Percentiles rank a stretch among this genome's conserved stretches.
Evolutionary conservation across 495 filamentous ascomycete species (phyloP).

Genomic region (Xylaria venustula): DNA sequence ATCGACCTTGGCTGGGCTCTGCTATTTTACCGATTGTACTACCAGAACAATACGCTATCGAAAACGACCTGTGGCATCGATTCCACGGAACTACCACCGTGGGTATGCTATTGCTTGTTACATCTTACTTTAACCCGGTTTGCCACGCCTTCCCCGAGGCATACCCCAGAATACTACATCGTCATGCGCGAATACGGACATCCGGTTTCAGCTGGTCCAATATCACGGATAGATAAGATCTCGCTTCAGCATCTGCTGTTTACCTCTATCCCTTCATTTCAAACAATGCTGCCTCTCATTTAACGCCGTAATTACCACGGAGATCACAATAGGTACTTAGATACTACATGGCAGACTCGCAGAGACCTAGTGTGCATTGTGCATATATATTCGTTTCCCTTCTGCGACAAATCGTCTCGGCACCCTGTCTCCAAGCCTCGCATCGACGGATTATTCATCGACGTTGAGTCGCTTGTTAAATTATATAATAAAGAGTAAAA

Average conservation of each 20-base stretch:
- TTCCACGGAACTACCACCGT: background rate
- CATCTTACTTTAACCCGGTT: conserved; percentile 6
- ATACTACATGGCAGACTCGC: no score
- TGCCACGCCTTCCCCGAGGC: background rate
- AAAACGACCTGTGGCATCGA: background rate
- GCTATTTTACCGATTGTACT: conserved; percentile 6
- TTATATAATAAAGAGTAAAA: no score
- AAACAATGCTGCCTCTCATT: conserved; percentile 1
- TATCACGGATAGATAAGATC: conserved; percentile 5
- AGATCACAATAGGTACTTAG: no score
- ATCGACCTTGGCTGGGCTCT: background rate
- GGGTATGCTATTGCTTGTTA: background rate
- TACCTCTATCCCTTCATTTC: background rate
- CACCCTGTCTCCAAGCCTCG: no score
- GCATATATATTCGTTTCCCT: no score
- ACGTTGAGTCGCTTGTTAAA: no score
- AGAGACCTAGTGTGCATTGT: no score
- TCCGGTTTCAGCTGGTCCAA: background rate
- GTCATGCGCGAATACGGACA: conserved; percentile 8
- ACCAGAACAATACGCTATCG: conserved; percentile 11
- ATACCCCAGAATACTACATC: background rate
- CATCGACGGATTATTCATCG: no score
- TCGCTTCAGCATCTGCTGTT: background rate
- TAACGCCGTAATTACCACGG: no score
- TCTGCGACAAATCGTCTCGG: no score